Base-by-base conservation (phyloP, 2,329 filamentous ascomycete species). In the Pseudogymnoascus sp. region DNA sequence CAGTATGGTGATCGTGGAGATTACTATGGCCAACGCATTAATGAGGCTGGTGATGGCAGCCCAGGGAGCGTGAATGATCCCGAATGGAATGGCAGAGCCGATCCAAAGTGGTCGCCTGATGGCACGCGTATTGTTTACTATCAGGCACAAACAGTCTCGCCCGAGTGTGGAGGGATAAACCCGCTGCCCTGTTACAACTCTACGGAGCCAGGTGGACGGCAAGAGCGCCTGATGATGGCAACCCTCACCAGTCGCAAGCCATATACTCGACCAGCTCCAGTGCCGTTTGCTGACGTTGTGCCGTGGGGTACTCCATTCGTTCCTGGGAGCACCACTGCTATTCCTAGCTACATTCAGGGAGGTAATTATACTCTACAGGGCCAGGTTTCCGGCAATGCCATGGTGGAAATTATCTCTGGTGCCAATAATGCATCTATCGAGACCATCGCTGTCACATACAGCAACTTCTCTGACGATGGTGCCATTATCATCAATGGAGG, bases 1-100 rank as follows among this genome's bases (percentile, higher is more conserved):
- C 64, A 66, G 0, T 64, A 78, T 35, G 78, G 78, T 4, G 78
- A 80, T 62, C 74, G 77, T 4, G 76, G 70, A 1, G 60, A 66
- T 0, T 80, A 80, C 64, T 77, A 71, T 61, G 77, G 78, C 2
- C 76, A 77, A 64, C 68, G 69, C 60, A 64, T 79, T 61, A 80
- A 80, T 50, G 71, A 66, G 0, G 75, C 62, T 0, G 72, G 72
- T 1, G 68, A 73, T 18, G 70, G 68, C 2, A 72, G 64, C 25
- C 63, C 64, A 14, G 75, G 75, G 1, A 72, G 67, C 59, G 62
- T 76, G n/a, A 75, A 76, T 60, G 77, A 80, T 60, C 74, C 77
- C 0, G 71, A 77, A 25, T 80, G 78, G 78, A 80, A 80, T 64
- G 78, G 70, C 3, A 67, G 69, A 9, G 78, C 78, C 4, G 78